These are phyloP conservation scores for Trichoderma atroviride DNA, from an alignment of 2,329 filamentous ascomycete species.

Conservation along the genomic window DNA sequence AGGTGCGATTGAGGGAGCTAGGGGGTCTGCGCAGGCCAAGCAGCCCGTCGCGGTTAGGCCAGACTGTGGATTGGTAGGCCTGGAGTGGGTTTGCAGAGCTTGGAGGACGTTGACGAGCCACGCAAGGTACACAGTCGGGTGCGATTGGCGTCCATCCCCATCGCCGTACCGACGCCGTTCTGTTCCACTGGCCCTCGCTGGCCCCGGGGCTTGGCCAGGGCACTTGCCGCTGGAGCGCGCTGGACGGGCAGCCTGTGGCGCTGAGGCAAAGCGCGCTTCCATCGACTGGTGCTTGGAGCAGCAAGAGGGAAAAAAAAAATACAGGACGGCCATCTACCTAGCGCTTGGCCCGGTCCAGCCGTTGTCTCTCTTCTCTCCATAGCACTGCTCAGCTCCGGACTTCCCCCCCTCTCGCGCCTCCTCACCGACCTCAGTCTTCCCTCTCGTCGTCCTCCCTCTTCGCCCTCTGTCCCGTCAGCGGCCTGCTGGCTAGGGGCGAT, in stretches of 20 bases:
- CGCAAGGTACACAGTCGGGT: slow-evolving; percentile 3
- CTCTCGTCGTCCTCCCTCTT: slow-evolving; percentile 4
- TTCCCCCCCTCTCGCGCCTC: background rate
- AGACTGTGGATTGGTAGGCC: slow-evolving; percentile 22
- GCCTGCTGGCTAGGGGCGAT: slow-evolving; percentile 21
- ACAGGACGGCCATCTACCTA: slow-evolving; percentile 4
- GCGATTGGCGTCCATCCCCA: slow-evolving; percentile 9
- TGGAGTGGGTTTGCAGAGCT: slow-evolving; percentile 10
- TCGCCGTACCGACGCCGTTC: slow-evolving; percentile 3
- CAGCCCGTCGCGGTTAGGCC: slow-evolving; percentile 24
- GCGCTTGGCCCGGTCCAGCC: slow-evolving; percentile 15
- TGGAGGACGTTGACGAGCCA: background rate
- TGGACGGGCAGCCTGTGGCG: background rate
- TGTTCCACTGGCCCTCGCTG: background rate
- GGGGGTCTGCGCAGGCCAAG: slow-evolving; percentile 21
- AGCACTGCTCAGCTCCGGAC: background rate
- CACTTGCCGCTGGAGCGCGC: slow-evolving; percentile 21
- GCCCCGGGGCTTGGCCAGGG: slow-evolving; percentile 16
- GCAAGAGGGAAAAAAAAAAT: too few species aligned
- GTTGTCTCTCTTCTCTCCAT: background rate
- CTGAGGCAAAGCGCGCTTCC: slow-evolving; percentile 4
- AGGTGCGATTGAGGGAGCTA: background rate
- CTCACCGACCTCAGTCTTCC: slow-evolving; percentile 6
- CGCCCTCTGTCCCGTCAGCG: slow-evolving; percentile 7
- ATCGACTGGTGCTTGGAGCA: background rate